Conservation (phyloP, 768 basidiomycete genomes). For the Tulasnella sp. region DNA sequence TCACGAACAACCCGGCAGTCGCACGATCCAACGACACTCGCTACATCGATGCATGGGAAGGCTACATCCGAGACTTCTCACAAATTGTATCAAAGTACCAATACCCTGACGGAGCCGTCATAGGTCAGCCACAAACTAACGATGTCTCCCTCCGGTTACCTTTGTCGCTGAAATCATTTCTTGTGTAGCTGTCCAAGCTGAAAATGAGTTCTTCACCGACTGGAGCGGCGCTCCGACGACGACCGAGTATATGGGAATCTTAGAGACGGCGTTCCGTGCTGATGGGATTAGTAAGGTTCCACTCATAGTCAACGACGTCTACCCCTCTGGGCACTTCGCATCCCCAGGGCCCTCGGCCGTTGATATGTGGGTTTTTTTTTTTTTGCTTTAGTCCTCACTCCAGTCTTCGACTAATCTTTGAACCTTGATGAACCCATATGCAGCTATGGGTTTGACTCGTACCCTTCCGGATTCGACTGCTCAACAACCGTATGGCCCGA, state of each 20-base stretch:
- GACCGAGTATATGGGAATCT: constrained; percentile 50
- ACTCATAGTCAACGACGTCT: constrained; percentile 64
- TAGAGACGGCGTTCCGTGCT: constrained; percentile 44
- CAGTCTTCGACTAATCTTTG: too few species aligned
- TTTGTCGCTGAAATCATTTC: not conserved
- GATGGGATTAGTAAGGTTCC: constrained; percentile 51
- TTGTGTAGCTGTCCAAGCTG: constrained; percentile 36
- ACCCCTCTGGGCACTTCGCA: constrained; percentile 28
- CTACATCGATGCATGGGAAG: constrained; percentile 59
- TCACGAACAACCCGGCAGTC: constrained; percentile 50
- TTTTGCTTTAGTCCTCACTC: too few species aligned
- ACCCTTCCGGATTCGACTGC: constrained; percentile 74
- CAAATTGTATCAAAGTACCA: constrained; percentile 51
- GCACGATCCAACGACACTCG: constrained; percentile 67
- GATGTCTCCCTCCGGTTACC: not conserved
- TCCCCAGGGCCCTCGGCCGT: constrained; percentile 33
- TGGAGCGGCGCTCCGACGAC: constrained; percentile 32
- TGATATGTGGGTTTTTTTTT: constrained; percentile 30
- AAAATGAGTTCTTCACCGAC: constrained; percentile 54
- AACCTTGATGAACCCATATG: too few species aligned
- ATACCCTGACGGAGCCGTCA: constrained; percentile 59
- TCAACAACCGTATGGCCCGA: constrained; percentile 65
- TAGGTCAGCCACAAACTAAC: constrained; percentile 35
- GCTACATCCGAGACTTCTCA: constrained; percentile 59
- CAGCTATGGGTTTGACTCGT: constrained; percentile 45